A percentile compares a stretch with the other conserved stretches of the same genome.
phyloP scores from a whole-genome alignment of 495 filamentous ascomycete species.

The Penicillium taxi region DNA sequence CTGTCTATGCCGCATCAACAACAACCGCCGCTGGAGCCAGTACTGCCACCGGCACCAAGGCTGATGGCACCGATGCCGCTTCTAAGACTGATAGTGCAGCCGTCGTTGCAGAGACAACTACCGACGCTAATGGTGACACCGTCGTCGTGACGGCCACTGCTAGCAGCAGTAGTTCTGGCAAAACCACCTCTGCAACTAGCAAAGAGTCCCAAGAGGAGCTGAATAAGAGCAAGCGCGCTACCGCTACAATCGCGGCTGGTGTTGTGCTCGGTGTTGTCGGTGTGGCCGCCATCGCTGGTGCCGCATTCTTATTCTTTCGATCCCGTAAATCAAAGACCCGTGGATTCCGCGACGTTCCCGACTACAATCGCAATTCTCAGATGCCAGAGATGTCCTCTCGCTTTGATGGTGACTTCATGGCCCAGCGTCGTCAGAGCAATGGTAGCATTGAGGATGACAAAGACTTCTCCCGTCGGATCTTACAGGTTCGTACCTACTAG shows the following conservation, averaged over 20 bases:
- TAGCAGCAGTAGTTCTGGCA: constrained; percentile 9
- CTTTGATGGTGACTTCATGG: constrained; percentile 79
- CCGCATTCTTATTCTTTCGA: constrained; percentile 67
- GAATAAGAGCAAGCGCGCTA: constrained; percentile 42
- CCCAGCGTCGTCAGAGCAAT: constrained; percentile 80
- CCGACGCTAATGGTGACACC: constrained; percentile 29
- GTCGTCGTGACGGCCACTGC: constrained; percentile 30
- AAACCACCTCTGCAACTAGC: constrained; percentile 1
- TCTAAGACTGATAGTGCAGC: constrained; percentile 14
- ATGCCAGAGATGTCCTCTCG: constrained; percentile 61
- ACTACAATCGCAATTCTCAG: constrained; percentile 11
- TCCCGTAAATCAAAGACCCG: constrained; percentile 65
- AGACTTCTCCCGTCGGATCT: constrained; percentile 91
- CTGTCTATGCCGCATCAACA: constrained; percentile 11
- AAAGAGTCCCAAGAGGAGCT: constrained; percentile 1
- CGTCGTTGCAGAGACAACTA: constrained; percentile 9
- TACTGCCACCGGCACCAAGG: constrained; percentile 3
- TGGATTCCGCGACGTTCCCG: constrained; percentile 68
- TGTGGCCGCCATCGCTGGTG: constrained; percentile 55
- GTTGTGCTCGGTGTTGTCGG: constrained; percentile 79
- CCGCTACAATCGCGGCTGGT: constrained; percentile 76
- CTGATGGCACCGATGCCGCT: too few species aligned
- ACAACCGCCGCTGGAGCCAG: constrained; percentile 11
- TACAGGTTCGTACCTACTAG: constrained; percentile 62
- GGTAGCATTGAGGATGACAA: constrained; percentile 97